phyloP scores from a whole-genome alignment of 2,329 filamentous ascomycete genomes.

The Boeremia exigua region DNA sequence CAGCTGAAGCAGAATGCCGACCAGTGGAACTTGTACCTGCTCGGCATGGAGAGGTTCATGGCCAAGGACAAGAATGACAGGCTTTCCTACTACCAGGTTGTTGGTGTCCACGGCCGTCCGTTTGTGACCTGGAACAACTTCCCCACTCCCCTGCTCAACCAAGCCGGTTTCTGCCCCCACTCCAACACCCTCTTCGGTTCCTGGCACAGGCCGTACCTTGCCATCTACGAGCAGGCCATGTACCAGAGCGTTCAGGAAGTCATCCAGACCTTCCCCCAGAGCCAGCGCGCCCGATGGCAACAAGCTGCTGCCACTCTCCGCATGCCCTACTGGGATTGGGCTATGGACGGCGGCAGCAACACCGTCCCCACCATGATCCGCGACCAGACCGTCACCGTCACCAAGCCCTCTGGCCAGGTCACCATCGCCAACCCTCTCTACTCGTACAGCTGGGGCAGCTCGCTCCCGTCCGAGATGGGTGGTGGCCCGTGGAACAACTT shows the following conservation, averaged over 20 bases:
- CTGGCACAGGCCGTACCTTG: constrained; percentile 84
- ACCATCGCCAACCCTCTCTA: constrained; percentile 55
- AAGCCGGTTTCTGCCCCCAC: constrained; percentile 77
- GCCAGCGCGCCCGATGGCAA: constrained; percentile 48
- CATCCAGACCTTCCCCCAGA: constrained; percentile 50
- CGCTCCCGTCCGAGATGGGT: constrained; percentile 61
- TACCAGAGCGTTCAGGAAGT: constrained; percentile 50
- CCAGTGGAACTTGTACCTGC: constrained; percentile 77
- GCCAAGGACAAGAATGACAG: constrained; percentile 66
- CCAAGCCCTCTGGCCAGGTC: constrained; percentile 48
- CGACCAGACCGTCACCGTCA: constrained; percentile 52
- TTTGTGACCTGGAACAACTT: constrained; percentile 62
- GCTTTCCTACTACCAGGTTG: constrained; percentile 79
- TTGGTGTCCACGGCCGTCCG: constrained; percentile 82
- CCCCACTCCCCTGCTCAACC: constrained; percentile 52
- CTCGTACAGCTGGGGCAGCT: constrained; percentile 53
- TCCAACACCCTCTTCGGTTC: constrained; percentile 75
- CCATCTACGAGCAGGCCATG: constrained; percentile 62
- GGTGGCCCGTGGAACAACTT: constrained; percentile 43
- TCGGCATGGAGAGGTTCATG: constrained; percentile 76
- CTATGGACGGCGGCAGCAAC: constrained; percentile 39
- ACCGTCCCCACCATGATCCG: constrained; percentile 46
- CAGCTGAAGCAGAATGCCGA: constrained; percentile 67
- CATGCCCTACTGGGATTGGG: constrained; percentile 58
- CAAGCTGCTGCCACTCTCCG: constrained; percentile 51